Percentiles rank a stretch among this genome's conserved stretches.
Conservation (phyloP, 2,329 filamentous ascomycete species). For the Juglanconis oblonga region DNA sequence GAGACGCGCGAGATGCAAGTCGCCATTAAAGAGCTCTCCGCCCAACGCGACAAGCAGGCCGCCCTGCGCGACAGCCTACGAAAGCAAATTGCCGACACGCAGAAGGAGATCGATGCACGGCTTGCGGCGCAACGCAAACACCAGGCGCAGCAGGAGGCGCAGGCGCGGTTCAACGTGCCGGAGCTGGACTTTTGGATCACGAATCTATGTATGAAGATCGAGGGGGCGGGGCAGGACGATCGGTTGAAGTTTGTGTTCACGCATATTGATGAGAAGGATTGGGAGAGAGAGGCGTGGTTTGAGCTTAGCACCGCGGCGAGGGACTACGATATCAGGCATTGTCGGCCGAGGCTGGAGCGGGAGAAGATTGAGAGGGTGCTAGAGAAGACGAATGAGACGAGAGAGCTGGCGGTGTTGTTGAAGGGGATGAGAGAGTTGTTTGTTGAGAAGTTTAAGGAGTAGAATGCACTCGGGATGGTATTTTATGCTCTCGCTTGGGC, state of each 20-base stretch:
- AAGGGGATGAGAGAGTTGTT: constrained; percentile 84
- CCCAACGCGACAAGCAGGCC: constrained; percentile 60
- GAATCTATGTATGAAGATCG: constrained; percentile 83
- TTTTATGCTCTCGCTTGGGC: neutral
- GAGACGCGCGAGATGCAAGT: constrained; percentile 74
- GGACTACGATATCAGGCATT: constrained; percentile 82
- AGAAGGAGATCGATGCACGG: constrained; percentile 66
- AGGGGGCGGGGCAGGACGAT: constrained; percentile 81
- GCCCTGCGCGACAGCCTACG: constrained; percentile 54
- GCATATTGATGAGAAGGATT: constrained; percentile 81
- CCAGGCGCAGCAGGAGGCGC: constrained; percentile 73
- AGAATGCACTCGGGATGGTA: constrained; percentile 9
- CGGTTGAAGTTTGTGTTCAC: constrained; percentile 86
- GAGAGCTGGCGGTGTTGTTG: constrained; percentile 68
- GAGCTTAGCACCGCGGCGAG: constrained; percentile 78
- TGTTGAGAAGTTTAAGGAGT: constrained; percentile 61
- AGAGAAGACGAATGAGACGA: constrained; percentile 76
- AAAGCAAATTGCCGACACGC: constrained; percentile 63
- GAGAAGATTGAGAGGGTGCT: constrained; percentile 75
- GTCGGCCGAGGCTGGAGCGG: constrained; percentile 76
- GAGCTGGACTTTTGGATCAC: constrained; percentile 96
- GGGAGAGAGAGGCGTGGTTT: constrained; percentile 90
- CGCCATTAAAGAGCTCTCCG: constrained; percentile 55
- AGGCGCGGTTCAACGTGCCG: constrained; percentile 84
- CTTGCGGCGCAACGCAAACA: constrained; percentile 71